Percentiles rank a stretch among this genome's conserved stretches.
phyloP scores from a whole-genome alignment of 1,284 basidiomycete species.

The Agaricales sp. region DNA sequence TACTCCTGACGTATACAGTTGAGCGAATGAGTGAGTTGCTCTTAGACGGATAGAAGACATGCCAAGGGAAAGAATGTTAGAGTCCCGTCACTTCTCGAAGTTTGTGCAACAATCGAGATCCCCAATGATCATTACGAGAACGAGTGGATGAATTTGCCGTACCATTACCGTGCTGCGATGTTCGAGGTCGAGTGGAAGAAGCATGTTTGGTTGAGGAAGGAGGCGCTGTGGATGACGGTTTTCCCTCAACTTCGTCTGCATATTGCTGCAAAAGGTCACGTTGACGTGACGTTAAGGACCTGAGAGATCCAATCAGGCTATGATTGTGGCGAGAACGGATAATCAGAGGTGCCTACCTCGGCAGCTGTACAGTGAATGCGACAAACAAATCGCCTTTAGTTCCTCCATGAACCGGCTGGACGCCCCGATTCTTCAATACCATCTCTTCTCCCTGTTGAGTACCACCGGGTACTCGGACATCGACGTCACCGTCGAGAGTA shows the following conservation, averaged over 20 bases:
- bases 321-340: constrained; percentile 6
- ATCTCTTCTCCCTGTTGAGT: constrained; percentile 98
- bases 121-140: constrained; percentile 49
- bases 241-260: constrained; percentile 87
- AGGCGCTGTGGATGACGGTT: constrained; percentile 18
- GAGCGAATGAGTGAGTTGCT: constrained; percentile 21
- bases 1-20: constrained; percentile 12
- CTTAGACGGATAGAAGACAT: constrained; percentile 27
- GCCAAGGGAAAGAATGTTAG: constrained; percentile 47
- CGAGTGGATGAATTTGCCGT: constrained; percentile 54
- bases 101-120: constrained; percentile 57
- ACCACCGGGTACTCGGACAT: constrained; percentile 87
- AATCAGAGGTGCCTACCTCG: constrained; percentile 54
- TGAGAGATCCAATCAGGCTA: constrained; percentile 22
- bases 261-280: constrained; percentile 83
- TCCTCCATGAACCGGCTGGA: constrained; percentile 58
- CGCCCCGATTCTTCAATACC: constrained; percentile 85
- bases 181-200: constrained; percentile 15
- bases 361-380: constrained; percentile 81
- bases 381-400: constrained; percentile 88
- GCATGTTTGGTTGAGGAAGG: constrained; percentile 16
- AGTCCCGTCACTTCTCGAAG: constrained; percentile 58
- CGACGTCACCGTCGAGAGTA: constrained; percentile 93
- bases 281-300: constrained; percentile 76
- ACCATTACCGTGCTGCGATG: constrained; percentile 50